A percentile compares a stretch with the other conserved stretches of the same genome.
phyloP scores from a whole-genome alignment of 2,329 filamentous ascomycete genomes.

The Cladosporium sp. region DNA sequence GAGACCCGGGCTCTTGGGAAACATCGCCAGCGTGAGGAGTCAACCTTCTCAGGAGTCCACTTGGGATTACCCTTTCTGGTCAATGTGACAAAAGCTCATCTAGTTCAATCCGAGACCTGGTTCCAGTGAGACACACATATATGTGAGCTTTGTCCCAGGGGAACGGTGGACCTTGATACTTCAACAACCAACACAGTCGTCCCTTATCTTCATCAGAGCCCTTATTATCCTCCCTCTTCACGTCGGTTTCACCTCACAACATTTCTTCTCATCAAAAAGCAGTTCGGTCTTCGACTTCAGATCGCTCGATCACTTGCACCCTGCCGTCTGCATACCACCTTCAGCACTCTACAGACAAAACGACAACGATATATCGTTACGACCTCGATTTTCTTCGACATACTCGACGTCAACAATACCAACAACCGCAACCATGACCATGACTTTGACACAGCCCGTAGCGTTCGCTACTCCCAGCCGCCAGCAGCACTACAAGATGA shows the following conservation, averaged over 20 bases:
- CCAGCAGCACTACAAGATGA: conserved; percentile 13
- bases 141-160: conserved; percentile 12
- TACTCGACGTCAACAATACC: neutral
- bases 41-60: conserved; percentile 8
- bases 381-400: too few relatives aligned
- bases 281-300: conserved; percentile 7
- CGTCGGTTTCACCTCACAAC: conserved; percentile 12
- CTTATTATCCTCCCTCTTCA: conserved; percentile 12
- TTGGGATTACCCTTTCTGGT: conserved; percentile 8
- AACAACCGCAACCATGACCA: conserved; percentile 6
- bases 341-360: too few relatives aligned
- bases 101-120: conserved; percentile 12
- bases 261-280: conserved; percentile 13
- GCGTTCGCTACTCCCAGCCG: conserved; percentile 5
- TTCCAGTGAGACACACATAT: conserved; percentile 11
- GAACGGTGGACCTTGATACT: conserved; percentile 11
- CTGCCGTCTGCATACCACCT: conserved; percentile 3
- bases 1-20: conserved; percentile 12
- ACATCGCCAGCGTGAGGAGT: conserved; percentile 7
- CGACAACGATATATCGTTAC: too few relatives aligned
- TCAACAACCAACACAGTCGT: conserved; percentile 7
- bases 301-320: conserved; percentile 9
- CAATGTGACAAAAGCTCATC: conserved; percentile 1
- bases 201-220: conserved; percentile 12
- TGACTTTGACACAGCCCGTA: conserved; percentile 9